A percentile compares a stretch with the other conserved stretches of the same genome.
Conservation (phyloP, 2,329 filamentous ascomycete species). For the Neofusicoccum kwambonambiense region DNA sequence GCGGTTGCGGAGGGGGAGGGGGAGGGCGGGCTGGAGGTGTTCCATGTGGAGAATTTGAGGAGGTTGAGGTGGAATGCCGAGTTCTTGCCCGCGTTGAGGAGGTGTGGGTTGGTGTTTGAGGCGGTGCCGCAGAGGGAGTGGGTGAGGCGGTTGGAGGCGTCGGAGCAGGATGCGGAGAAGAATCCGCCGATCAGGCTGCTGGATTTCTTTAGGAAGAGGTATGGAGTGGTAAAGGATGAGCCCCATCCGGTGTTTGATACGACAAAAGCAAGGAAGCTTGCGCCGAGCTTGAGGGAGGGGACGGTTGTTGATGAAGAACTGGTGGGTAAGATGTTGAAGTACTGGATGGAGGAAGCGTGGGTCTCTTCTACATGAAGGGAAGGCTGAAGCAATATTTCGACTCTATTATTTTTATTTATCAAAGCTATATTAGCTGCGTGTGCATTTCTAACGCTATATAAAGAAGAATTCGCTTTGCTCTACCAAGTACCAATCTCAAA, state of each 20-base stretch:
- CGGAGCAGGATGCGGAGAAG: conserved; percentile 40
- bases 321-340: conserved; percentile 7
- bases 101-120: conserved; percentile 34
- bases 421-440: too few species aligned
- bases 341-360: conserved; percentile 5
- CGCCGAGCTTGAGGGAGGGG: not conserved
- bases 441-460: too few species aligned
- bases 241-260: conserved; percentile 11
- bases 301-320: not conserved
- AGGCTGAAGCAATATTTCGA: too few species aligned
- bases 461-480: too few species aligned
- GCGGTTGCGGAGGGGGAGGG: not conserved
- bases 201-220: conserved; percentile 55
- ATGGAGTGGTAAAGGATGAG: conserved; percentile 32
- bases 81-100: conserved; percentile 52
- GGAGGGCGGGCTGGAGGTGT: conserved; percentile 35
- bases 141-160: conserved; percentile 32
- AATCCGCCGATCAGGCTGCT: conserved; percentile 56
- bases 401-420: too few species aligned
- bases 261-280: not conserved
- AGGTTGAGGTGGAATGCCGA: conserved; percentile 54
- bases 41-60: conserved; percentile 53
- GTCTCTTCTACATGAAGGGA: not conserved
- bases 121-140: conserved; percentile 12
- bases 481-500: too few species aligned